Percentiles rank a stretch among this genome's conserved stretches.
phyloP scores from a whole-genome alignment of 352 stramenopile species.

The Phytopythium aichiense region DNA sequence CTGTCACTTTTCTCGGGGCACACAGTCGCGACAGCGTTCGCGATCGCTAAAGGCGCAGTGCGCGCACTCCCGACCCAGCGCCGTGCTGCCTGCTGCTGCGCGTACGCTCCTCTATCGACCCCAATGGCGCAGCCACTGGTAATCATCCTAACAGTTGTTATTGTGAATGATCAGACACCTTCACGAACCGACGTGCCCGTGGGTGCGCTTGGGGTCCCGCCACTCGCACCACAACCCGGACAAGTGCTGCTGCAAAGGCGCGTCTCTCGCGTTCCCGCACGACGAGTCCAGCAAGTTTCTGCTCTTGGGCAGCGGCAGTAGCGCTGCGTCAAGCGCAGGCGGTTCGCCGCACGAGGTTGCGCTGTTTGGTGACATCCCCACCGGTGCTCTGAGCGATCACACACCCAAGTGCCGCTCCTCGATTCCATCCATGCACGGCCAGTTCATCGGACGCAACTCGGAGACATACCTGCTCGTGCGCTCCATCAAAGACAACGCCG shows the following conservation, averaged over 20 bases:
- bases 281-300: conserved; percentile 85
- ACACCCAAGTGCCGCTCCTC: conserved; percentile 68
- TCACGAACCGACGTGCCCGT: conserved; percentile 64
- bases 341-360: conserved; percentile 53
- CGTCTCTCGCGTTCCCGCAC: conserved; percentile 62
- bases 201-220: conserved; percentile 54
- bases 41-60: conserved; percentile 71
- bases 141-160: neutral
- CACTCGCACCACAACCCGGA: conserved; percentile 67
- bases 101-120: conserved; percentile 32
- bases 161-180: conserved; percentile 38
- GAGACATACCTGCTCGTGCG: conserved; percentile 80
- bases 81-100: conserved; percentile 69
- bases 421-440: conserved; percentile 77
- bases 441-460: conserved; percentile 79
- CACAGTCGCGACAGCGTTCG: conserved; percentile 64
- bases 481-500: conserved; percentile 64
- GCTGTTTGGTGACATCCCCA: conserved; percentile 63
- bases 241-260: conserved; percentile 73
- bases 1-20: conserved; percentile 71
- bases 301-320: conserved; percentile 37
- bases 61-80: conserved; percentile 56
- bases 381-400: conserved; percentile 55
- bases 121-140: neutral
- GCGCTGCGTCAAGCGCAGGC: conserved; percentile 6